These are phyloP conservation scores for Euphorbia celastroides DNA, from an alignment of 441 rosid genomes.

Conservation along the genomic window DNA sequence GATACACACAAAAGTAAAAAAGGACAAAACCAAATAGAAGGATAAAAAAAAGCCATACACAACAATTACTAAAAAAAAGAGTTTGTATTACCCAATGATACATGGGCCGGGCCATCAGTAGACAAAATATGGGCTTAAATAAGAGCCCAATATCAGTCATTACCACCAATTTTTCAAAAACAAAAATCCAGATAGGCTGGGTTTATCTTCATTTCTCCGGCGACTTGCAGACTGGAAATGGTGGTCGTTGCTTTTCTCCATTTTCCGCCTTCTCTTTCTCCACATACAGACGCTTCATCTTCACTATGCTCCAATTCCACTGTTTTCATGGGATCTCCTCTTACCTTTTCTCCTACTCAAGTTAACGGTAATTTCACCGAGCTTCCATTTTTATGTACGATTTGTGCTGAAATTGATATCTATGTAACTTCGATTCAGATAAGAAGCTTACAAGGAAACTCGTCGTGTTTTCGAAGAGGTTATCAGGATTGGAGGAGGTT, in stretches of 20 bases:
- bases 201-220: background rate
- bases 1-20: too few species aligned
- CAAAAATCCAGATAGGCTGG: too few species aligned
- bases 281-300: constrained; percentile 22
- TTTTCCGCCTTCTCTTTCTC: constrained; percentile 24
- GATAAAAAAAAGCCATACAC: too few species aligned
- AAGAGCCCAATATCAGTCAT: too few species aligned
- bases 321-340: constrained; percentile 33
- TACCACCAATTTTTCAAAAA: too few species aligned
- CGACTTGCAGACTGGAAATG: constrained; percentile 22
- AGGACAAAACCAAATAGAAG: too few species aligned
- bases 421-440: constrained; percentile 23
- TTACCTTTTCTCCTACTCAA: constrained; percentile 33
- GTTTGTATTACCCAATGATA: too few species aligned
- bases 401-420: background rate
- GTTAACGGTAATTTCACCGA: constrained; percentile 27
- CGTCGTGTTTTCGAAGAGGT: constrained; percentile 40
- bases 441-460: constrained; percentile 19
- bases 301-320: constrained; percentile 25
- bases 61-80: too few species aligned
- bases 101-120: too few species aligned
- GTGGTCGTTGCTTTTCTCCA: constrained; percentile 29
- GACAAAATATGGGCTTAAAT: too few species aligned
- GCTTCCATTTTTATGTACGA: background rate
- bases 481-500: constrained; percentile 67